Conservation (phyloP, 495 filamentous ascomycete species). For the Talaromyces adpressus region DNA sequence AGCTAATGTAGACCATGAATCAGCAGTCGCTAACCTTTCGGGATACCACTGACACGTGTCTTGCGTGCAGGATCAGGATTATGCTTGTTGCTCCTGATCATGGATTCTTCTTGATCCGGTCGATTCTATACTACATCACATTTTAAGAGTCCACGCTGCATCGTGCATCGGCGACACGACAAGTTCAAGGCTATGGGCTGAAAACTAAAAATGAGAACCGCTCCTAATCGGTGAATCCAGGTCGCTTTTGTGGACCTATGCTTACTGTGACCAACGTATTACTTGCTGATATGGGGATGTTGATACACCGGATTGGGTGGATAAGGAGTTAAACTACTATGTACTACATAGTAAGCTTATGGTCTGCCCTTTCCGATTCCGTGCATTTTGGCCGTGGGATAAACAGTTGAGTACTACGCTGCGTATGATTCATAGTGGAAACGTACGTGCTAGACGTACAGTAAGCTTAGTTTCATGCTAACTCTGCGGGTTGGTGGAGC, state of each 20-base stretch:
- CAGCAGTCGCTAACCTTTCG: neutral
- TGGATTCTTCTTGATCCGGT: neutral
- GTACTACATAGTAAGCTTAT: neutral
- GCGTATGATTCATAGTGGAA: neutral
- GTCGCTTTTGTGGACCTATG: neutral
- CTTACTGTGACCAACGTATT: neutral
- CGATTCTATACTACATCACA: neutral
- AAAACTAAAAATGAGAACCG: too few species aligned
- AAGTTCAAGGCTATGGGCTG: neutral
- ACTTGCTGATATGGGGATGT: neutral
- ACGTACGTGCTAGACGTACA: neutral
- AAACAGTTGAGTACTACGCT: neutral
- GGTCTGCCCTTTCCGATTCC: neutral
- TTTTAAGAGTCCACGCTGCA: neutral
- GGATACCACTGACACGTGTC: neutral
- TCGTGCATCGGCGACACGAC: neutral
- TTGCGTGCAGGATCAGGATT: neutral
- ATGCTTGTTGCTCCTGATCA: constrained; percentile 2
- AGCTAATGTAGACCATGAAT: neutral
- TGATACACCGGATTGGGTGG: neutral
- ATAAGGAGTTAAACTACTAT: neutral
- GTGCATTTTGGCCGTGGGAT: neutral
- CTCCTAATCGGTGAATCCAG: neutral
- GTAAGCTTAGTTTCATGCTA: neutral
- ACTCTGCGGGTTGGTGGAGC: neutral